Percentiles rank a stretch among this genome's conserved stretches.
Conservation (phyloP, 75 land plant species). For the Pinus taeda region DNA sequence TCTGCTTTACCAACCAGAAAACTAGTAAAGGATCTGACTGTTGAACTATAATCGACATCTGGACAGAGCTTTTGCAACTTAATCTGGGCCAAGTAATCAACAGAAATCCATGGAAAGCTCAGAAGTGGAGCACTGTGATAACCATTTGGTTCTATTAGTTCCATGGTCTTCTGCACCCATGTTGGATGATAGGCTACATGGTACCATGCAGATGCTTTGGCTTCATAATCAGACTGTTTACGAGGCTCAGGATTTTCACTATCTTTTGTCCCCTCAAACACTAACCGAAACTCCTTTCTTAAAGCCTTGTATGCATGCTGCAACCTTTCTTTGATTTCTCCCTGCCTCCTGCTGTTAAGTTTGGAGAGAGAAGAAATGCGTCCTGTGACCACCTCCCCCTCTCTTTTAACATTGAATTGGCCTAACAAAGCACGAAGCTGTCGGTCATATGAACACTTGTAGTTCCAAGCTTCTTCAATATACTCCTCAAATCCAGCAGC, state of each 20-base stretch:
- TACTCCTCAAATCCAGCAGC: constrained; percentile 52
- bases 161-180: constrained; percentile 46
- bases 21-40: neutral
- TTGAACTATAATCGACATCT: neutral
- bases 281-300: constrained; percentile 49
- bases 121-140: constrained; percentile 5
- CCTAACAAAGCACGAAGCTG: constrained; percentile 54
- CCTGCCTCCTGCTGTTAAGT: constrained; percentile 51
- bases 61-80: constrained; percentile 32
- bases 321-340: constrained; percentile 70
- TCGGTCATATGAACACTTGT: constrained; percentile 62
- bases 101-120: constrained; percentile 91
- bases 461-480: constrained; percentile 67
- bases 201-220: constrained; percentile 96
- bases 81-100: constrained; percentile 61
- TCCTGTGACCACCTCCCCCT: constrained; percentile 86
- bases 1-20: neutral
- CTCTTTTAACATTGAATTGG: constrained; percentile 64
- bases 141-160: constrained; percentile 11
- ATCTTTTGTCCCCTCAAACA: constrained; percentile 39
- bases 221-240: constrained; percentile 28
- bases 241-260: constrained; percentile 24
- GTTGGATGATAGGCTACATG: constrained; percentile 77
- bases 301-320: constrained; percentile 57
- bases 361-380: constrained; percentile 65